Evolutionary conservation across 2,329 filamentous ascomycete species (phyloP).

Genomic region (Paradendryphiella salina): DNA sequence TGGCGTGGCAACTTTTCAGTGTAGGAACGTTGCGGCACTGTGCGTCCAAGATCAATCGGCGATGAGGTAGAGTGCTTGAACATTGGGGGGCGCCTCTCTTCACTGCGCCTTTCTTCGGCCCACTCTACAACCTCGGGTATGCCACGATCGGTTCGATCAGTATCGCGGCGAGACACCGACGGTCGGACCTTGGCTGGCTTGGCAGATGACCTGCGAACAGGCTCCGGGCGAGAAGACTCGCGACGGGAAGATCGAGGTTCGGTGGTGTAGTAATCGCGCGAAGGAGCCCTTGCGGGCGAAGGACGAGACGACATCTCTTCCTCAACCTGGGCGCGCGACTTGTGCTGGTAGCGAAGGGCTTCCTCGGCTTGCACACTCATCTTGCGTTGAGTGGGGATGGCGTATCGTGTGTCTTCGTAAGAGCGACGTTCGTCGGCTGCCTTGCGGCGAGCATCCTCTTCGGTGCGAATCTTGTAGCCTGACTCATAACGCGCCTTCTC

Average conservation of each 20-base stretch:
- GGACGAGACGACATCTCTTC: constrained; percentile 28
- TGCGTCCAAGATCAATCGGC: constrained; percentile 36
- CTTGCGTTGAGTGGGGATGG: constrained; percentile 28
- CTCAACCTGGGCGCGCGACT: constrained; percentile 32
- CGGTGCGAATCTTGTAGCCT: constrained; percentile 35
- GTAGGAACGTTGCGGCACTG: constrained; percentile 37
- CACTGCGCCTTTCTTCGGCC: constrained; percentile 27
- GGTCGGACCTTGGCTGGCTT: constrained; percentile 36
- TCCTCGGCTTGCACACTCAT: constrained; percentile 31
- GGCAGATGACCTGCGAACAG: constrained; percentile 42
- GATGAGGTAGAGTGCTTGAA: constrained; percentile 48
- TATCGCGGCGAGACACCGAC: constrained; percentile 29
- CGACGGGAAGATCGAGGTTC: constrained; percentile 34
- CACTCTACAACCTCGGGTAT: constrained; percentile 42
- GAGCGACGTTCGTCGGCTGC: constrained; percentile 36
- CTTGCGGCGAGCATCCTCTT: constrained; percentile 32
- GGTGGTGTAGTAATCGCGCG: constrained; percentile 36
- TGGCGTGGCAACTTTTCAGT: constrained; percentile 33
- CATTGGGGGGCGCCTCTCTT: constrained; percentile 31
- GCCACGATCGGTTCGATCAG: constrained; percentile 37
- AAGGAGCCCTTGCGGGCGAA: constrained; percentile 34
- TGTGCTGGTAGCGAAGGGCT: constrained; percentile 36
- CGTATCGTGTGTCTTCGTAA: constrained; percentile 32
- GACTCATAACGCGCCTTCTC: constrained; percentile 41
- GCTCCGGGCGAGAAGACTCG: constrained; percentile 30